These are phyloP conservation scores for Mycena chlorophos DNA, from an alignment of 768 basidiomycete species.

Conservation along the genomic window DNA sequence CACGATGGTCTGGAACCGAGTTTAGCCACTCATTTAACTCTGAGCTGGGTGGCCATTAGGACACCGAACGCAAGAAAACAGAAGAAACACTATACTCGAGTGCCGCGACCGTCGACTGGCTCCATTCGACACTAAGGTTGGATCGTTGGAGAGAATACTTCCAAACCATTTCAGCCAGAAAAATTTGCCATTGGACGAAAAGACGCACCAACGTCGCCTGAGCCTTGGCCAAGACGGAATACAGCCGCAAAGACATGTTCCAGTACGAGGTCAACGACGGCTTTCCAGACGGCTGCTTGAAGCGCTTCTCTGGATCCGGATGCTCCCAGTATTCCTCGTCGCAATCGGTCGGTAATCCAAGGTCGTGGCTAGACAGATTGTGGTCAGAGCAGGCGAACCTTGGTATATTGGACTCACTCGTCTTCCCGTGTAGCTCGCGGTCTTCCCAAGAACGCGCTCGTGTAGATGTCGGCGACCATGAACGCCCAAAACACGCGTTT, in stretches of 20 bases:
- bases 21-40: constrained; percentile 76
- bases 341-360: constrained; percentile 60
- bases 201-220: constrained; percentile 55
- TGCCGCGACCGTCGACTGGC: constrained; percentile 65
- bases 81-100: constrained; percentile 43
- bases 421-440: constrained; percentile 72
- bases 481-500: constrained; percentile 63
- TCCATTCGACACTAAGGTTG: constrained; percentile 56
- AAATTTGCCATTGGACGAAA: background rate
- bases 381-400: background rate
- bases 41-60: constrained; percentile 33
- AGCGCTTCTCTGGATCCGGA: constrained; percentile 53
- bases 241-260: too few relatives aligned
- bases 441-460: constrained; percentile 61
- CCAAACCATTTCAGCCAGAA: background rate
- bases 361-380: constrained; percentile 54
- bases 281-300: constrained; percentile 62
- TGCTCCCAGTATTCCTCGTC: constrained; percentile 74
- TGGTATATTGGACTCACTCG: constrained; percentile 47
- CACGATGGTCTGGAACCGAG: constrained; percentile 57
- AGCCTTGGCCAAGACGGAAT: constrained; percentile 58
- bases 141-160: constrained; percentile 76
- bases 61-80: background rate
- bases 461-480: constrained; percentile 37
- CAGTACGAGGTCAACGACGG: constrained; percentile 56